Base-by-base conservation (phyloP, 331 rosid species). In the Spiraea crenata region DNA sequence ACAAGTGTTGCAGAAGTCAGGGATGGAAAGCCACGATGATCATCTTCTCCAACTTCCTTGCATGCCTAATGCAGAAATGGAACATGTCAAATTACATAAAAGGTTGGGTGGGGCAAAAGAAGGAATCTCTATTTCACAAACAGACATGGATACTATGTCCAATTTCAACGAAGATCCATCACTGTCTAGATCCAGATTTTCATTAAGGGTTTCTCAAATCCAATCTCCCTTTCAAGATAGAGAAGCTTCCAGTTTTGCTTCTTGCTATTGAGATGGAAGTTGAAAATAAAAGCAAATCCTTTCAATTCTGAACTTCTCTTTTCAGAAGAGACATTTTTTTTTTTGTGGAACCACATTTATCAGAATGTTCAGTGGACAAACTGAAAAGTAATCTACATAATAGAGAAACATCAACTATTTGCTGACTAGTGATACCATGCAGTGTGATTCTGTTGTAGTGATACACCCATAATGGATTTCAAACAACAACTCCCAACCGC, bases 1-100 rank as follows among this genome's bases (percentile, higher is more conserved):
- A 45, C 69, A n/a, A 76, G 72, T 42, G 82, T 81, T 76, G 76
- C 68, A 41, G 85, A 76, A 72, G 67, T 51, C 37, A 81, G 41
- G 49, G 85, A 62, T 40, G 79, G 82, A 52, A 81, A 81, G 76
- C 73, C 76, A 62, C 40, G 63, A 45, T 38, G 19, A 57, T 62
- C 75, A 62, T 67, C 78, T 14, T 72, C 79, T 67, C 73, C 85
- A 56, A 47, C 39, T 40, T 48, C 20, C 51, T 68, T 51, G 57
- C 65, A 57, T 3, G 71, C 74, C 80, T 80, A 69, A 20, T 39
- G 58, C 9, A 70, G 57, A 70, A 57, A 65, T n/a, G 8, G n/a
- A 57, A 42, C 35, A 17, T 37, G 34, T 9, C 25, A 56, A 9
- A 20, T 14, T 14, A 51, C 40, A 31, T 63, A 8, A 63, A 37